Percentiles rank a stretch among this genome's conserved stretches.
These are phyloP conservation scores for Rhodotorula sp. DNA, from an alignment of 1,284 basidiomycete genomes.

Conservation along the genomic window DNA sequence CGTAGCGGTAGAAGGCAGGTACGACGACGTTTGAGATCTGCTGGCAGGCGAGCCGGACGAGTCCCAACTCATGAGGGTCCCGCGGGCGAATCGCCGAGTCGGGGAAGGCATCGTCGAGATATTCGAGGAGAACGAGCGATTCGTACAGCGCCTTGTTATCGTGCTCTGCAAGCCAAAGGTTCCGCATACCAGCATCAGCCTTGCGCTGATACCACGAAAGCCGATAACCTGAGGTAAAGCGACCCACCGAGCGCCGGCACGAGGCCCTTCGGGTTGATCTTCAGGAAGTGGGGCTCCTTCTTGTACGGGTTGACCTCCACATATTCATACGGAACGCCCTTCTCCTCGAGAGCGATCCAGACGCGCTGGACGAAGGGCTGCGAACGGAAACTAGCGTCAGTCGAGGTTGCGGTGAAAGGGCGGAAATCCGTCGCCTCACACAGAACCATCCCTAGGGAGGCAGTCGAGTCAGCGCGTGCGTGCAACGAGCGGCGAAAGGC, in stretches of 20 bases:
- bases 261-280: constrained; percentile 39
- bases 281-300: constrained; percentile 42
- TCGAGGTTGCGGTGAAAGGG: neutral
- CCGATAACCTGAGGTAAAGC: no score
- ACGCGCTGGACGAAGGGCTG: constrained; percentile 39
- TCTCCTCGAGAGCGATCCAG: constrained; percentile 51
- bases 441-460: constrained; percentile 24
- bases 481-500: neutral
- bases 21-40: constrained; percentile 46
- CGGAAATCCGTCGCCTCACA: neutral
- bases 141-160: constrained; percentile 57
- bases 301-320: constrained; percentile 47
- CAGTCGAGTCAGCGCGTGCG: no score
- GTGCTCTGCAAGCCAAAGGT: neutral
- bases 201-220: no score
- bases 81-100: neutral
- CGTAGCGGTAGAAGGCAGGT: constrained; percentile 37
- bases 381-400: neutral
- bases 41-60: constrained; percentile 16
- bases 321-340: constrained; percentile 62
- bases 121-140: constrained; percentile 61
- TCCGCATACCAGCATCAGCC: no score
- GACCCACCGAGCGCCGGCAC: constrained; percentile 56
- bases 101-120: constrained; percentile 57
- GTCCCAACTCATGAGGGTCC: constrained; percentile 11